These are phyloP conservation scores for Diplodia mutila DNA, from an alignment of 2,329 filamentous ascomycete species.

Conservation along the genomic window DNA sequence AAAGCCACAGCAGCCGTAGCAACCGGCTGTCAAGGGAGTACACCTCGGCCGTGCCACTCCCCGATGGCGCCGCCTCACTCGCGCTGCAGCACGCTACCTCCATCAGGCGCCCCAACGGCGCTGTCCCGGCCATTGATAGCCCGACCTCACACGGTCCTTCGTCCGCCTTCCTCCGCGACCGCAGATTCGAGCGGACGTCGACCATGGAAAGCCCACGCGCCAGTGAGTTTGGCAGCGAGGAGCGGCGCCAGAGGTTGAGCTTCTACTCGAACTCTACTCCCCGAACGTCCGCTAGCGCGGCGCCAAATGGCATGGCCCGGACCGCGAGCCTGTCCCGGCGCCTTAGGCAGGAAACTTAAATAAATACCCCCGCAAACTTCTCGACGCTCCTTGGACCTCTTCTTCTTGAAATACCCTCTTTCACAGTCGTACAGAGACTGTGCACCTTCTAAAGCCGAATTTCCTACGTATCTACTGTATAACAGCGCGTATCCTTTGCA, in stretches of 20 bases:
- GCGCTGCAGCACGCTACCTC: constrained; percentile 30
- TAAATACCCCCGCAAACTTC: neutral
- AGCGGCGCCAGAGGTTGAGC: constrained; percentile 21
- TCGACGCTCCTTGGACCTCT: neutral
- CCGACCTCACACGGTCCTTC: neutral
- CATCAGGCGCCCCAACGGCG: constrained; percentile 15
- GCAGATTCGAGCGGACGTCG: constrained; percentile 19
- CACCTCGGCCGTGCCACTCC: constrained; percentile 43
- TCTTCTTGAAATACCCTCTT: constrained; percentile 15
- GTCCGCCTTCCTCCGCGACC: constrained; percentile 20
- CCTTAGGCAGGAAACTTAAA: constrained; percentile 18
- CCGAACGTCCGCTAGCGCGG: neutral
- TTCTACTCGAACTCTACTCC: constrained; percentile 19
- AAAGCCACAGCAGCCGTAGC: constrained; percentile 18
- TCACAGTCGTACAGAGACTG: neutral
- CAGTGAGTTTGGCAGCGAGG: constrained; percentile 10
- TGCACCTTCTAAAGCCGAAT: neutral
- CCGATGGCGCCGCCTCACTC: constrained; percentile 36
- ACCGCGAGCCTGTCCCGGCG: constrained; percentile 19
- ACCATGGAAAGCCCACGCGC: constrained; percentile 6
- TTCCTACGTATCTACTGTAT: neutral
- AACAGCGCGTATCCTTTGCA: constrained; percentile 19
- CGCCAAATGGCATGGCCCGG: neutral
- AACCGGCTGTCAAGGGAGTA: constrained; percentile 40
- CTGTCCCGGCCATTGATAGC: constrained; percentile 7